phyloP scores from a whole-genome alignment of 1,284 basidiomycete genomes.

The Tylopilus orsonianus region DNA sequence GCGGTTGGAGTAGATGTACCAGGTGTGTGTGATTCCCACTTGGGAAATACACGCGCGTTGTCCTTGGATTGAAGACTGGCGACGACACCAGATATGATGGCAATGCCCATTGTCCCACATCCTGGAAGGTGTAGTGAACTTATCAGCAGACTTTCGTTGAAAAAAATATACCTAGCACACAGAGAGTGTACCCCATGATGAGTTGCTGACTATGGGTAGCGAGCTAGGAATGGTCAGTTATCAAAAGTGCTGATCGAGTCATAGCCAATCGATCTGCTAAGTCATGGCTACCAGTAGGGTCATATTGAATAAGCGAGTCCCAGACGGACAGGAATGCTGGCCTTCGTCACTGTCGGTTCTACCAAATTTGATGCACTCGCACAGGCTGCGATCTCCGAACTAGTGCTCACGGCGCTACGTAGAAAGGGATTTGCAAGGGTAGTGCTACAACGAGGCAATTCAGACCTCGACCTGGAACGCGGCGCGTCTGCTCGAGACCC shows the following conservation, averaged over 20 bases:
- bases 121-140: constrained; percentile 49
- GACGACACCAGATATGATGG: constrained; percentile 89
- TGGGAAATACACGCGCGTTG: constrained; percentile 36
- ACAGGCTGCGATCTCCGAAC: constrained; percentile 55
- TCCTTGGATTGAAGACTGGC: constrained; percentile 63
- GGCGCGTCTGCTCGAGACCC: constrained; percentile 19
- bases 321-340: constrained; percentile 47
- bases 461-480: constrained; percentile 29
- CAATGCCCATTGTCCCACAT: constrained; percentile 99
- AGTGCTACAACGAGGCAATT: constrained; percentile 77
- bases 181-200: constrained; percentile 43
- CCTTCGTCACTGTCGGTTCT: constrained; percentile 89
- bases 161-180: constrained; percentile 36
- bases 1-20: constrained; percentile 76
- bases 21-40: constrained; percentile 83
- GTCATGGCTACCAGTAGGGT: too few relatives aligned
- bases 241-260: constrained; percentile 15
- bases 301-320: not conserved
- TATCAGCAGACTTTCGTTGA: not conserved
- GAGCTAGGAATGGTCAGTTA: not conserved
- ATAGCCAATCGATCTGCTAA: not conserved
- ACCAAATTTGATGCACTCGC: constrained; percentile 82
- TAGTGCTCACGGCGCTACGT: constrained; percentile 55
- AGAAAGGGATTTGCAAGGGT: constrained; percentile 56
- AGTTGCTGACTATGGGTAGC: constrained; percentile 4